Base-by-base conservation (phyloP, 495 filamentous ascomycete species). In the Chaetomium fimeti region DNA sequence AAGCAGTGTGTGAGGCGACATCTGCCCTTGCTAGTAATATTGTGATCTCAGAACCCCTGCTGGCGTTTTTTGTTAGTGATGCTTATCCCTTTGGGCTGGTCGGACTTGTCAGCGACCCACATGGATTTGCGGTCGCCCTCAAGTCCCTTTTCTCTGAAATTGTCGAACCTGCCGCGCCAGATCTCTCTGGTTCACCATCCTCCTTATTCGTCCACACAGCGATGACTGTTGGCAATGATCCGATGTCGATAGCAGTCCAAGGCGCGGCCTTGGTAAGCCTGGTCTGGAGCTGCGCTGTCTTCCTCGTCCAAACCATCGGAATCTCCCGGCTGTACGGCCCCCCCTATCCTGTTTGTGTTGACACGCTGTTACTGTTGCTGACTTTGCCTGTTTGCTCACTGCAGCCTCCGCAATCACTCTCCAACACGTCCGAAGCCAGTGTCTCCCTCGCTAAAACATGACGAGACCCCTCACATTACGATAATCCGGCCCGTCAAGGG, bases 401-500 rank as follows among this genome's bases (percentile, higher is more conserved):
- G 22, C 65, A 87, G 84, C 60, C 79, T 78, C 65, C 81, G 76
- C n/a, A 67, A 78, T 66, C 80, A 84, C 69, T 82, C 81, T 7
- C 72, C 75, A 0, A 73, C 76, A 22, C 82, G 75, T 4, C 64
- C 73, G 22, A 68, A 74, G 13, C 72, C 82, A 6, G 71, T 81
- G 16, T 83, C 82, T 11, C 73, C 82, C 4, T 72, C 67, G 6
- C 70, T 84, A 5, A 72, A 74, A 8, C 63, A 74, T 22, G 67
- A 81, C 57, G 74, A 83, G 54, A 74, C 87, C 16, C 92, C 92
- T n/a, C 90, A 92, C 77, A 82, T 98, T 69, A 97, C 93, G 36
- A 85, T 95, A 62, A 91, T 99, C 64, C 90, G 95, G 5, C 95
- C 95, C 0, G 86, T 95, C 61, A 97, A 97, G 77, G 95, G 93